Evolutionary conservation across 1,284 basidiomycete genomes (phyloP), one percentile per base, ranked within the genome.

Genomic region (Melampsora allii-populina): DNA sequence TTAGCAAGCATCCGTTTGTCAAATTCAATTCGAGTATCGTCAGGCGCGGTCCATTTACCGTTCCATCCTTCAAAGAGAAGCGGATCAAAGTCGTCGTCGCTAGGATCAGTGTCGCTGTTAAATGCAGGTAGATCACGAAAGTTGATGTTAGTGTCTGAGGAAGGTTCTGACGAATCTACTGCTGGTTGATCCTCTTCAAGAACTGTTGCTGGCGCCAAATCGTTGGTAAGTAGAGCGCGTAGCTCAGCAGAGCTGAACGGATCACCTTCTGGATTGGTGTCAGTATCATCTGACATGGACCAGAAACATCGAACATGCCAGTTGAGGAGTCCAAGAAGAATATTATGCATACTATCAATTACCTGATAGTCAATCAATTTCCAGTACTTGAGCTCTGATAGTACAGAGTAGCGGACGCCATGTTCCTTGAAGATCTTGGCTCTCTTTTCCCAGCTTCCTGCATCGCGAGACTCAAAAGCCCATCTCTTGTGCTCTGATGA

Each of bases 281-380:
- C 24, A 19, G 31, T 1, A 10, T 46, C 27, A 60, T 73, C 71
- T 7, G 71, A 66, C 71, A 73, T 73, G 4, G n/a, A 33, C 69
- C 63, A 66, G 24, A 65, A 64, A 6, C 33, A 29, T 5, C 17
- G 48, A 24, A 59, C 56, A 33, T 72, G 68, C 68, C 68, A 72
- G n/a, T 72, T 31, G 17, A 65, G 21, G 5, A 65, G 21, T 27
- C 63, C 53, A 6, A 73, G 27, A 14, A 73, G 45, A 0, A 73
- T 42, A 24, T 66, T 73, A 27, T 73, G 64, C 56, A 73, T 73
- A 17, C 63, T 36, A 61, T 73, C 68, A 33, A 72, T 46, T 12
- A 72, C 68, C n/a, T 72, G 68, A 46, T 58, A 72, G 1, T 72
- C 48, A 2, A 72, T 6, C 33, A 72, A 56, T 17, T 72, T 64